Evolutionary conservation across 192 early-diverging fungal genomes (phyloP).

Genomic region (Fimicolochytrium jonesii): DNA sequence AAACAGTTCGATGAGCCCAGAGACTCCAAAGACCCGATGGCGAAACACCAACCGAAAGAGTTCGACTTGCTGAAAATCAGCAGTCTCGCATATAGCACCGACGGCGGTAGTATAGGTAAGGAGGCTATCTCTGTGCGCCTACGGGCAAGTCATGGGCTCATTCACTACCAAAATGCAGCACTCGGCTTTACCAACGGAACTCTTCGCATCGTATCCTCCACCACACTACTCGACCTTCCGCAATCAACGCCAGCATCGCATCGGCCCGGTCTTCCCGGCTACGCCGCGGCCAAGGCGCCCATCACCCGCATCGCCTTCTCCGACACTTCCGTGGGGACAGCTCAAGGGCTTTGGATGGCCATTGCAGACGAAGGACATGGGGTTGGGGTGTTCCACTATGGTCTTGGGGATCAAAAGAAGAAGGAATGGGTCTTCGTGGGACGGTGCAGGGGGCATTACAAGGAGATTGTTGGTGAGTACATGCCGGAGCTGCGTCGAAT

Average conservation of each 20-base stretch:
- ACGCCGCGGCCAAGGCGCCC: constrained; percentile 17
- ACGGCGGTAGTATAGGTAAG: constrained; percentile 35
- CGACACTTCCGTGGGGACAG: constrained; percentile 22
- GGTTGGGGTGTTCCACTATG: constrained; percentile 37
- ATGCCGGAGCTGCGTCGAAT: too few relatives aligned
- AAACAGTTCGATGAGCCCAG: constrained; percentile 32
- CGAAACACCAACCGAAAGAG: too few relatives aligned
- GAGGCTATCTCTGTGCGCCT: neutral
- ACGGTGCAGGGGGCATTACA: constrained; percentile 39
- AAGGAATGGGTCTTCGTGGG: constrained; percentile 48
- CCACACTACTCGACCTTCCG: constrained; percentile 32
- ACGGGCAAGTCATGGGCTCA: neutral
- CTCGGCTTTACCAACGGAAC: constrained; percentile 48
- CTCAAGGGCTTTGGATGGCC: constrained; percentile 27
- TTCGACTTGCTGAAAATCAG: too few relatives aligned
- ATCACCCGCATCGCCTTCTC: constrained; percentile 33
- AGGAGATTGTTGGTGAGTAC: constrained; percentile 44
- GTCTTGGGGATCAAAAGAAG: constrained; percentile 11
- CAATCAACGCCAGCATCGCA: constrained; percentile 9
- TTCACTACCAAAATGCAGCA: constrained; percentile 14
- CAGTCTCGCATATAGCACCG: constrained; percentile 26
- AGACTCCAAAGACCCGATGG: too few relatives aligned
- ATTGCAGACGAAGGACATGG: constrained; percentile 30
- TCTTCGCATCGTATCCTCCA: constrained; percentile 32
- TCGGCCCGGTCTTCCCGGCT: constrained; percentile 10